phyloP scores from a whole-genome alignment of 2,329 filamentous ascomycete species.

The Epichloe hybrida region DNA sequence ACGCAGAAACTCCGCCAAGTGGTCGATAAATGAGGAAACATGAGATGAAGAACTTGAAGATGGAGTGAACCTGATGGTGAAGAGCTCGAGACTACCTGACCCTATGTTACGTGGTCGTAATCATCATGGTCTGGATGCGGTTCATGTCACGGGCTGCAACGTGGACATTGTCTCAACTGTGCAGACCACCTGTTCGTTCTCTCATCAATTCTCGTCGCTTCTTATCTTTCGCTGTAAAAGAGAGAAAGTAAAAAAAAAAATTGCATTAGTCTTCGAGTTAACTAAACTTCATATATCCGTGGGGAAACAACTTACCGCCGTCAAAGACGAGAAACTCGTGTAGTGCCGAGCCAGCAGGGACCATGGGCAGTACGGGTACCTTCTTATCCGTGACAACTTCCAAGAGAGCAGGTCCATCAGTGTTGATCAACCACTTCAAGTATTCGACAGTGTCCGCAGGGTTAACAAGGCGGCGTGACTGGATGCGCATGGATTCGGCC shows the following conservation, averaged over 20 bases:
- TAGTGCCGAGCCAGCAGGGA: constrained; percentile 71
- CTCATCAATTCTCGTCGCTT: constrained; percentile 53
- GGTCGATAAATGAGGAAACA: background rate
- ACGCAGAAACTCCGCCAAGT: constrained; percentile 1
- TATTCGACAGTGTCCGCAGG: constrained; percentile 64
- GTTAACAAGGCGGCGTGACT: constrained; percentile 57
- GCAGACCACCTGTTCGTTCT: constrained; percentile 42
- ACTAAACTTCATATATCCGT: too few species aligned
- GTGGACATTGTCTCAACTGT: constrained; percentile 13
- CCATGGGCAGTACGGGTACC: constrained; percentile 95
- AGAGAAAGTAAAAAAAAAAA: background rate
- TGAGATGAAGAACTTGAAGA: background rate
- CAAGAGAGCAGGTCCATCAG: constrained; percentile 80
- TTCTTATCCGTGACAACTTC: constrained; percentile 87
- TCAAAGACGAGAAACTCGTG: constrained; percentile 65
- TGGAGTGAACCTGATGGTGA: background rate
- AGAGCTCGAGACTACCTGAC: background rate
- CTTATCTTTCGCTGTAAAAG: constrained; percentile 47
- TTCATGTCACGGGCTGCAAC: background rate
- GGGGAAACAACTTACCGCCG: constrained; percentile 15
- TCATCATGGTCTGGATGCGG: background rate
- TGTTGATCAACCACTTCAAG: constrained; percentile 78
- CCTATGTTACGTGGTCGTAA: too few species aligned
- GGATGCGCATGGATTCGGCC: constrained; percentile 79
- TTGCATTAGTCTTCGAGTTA: constrained; percentile 20